These are phyloP conservation scores for Byssothecium circinans DNA, from an alignment of 2,329 filamentous ascomycete species.

Conservation along the genomic window DNA sequence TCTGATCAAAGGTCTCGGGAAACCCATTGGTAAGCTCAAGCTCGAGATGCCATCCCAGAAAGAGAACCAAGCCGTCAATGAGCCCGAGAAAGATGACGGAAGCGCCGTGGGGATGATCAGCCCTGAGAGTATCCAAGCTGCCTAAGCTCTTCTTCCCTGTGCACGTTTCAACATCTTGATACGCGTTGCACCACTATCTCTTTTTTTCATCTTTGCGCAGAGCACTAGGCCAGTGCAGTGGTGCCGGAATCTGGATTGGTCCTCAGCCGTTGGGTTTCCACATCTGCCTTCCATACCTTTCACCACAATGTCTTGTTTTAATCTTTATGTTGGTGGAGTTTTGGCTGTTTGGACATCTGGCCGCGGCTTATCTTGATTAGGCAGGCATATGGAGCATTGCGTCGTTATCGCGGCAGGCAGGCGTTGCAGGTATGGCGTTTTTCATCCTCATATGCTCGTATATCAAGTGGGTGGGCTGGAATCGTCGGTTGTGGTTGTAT, in stretches of 20 bases:
- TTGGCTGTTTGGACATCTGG: background rate
- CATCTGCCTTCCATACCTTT: slow-evolving; percentile 2
- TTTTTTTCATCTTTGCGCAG: slow-evolving; percentile 1
- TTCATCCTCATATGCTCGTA: background rate
- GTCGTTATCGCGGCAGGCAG: background rate
- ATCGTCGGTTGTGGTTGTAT: slow-evolving; percentile 36
- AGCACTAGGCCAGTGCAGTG: slow-evolving; percentile 3
- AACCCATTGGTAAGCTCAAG: slow-evolving; percentile 59
- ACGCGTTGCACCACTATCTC: slow-evolving; percentile 1
- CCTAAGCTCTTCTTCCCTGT: slow-evolving; percentile 7
- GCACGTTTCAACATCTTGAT: background rate
- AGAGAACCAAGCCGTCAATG: slow-evolving; percentile 62
- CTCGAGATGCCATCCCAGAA: slow-evolving; percentile 53
- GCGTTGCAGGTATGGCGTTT: slow-evolving; percentile 4
- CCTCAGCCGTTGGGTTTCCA: slow-evolving; percentile 4
- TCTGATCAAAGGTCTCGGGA: slow-evolving; percentile 46
- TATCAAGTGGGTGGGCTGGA: slow-evolving; percentile 19
- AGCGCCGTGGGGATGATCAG: slow-evolving; percentile 76
- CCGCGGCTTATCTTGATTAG: no score
- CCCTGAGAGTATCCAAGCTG: slow-evolving; percentile 67
- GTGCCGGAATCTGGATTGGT: background rate
- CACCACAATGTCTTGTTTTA: slow-evolving; percentile 1
- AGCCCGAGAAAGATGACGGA: slow-evolving; percentile 69
- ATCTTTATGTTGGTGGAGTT: slow-evolving; percentile 17
- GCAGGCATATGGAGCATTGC: background rate